phyloP scores from a whole-genome alignment of 306 rosid species.

The Medicago arabica region DNA sequence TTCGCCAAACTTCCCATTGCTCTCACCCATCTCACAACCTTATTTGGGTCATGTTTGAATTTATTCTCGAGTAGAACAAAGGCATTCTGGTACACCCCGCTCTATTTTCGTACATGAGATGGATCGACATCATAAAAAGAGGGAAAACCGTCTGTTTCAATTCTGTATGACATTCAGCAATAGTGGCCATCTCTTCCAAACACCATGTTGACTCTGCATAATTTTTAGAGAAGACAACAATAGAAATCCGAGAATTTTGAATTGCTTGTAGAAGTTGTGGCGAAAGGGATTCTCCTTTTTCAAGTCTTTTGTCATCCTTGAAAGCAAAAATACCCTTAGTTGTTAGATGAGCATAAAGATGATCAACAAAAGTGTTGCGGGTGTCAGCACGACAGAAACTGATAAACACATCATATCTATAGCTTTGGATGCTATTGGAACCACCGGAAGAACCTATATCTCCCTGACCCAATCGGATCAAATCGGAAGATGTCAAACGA shows the following conservation, averaged over 20 bases:
- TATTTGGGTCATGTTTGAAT: background rate
- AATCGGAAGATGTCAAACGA: background rate
- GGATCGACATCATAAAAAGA: no score
- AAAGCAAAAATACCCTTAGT: conserved; percentile 23
- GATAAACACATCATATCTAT: conserved; percentile 34
- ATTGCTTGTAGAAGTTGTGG: conserved; percentile 1
- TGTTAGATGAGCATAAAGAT: conserved; percentile 25
- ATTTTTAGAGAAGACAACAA: background rate
- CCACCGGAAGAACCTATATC: background rate
- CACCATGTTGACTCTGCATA: conserved; percentile 39
- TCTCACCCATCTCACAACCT: background rate
- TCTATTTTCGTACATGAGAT: no score
- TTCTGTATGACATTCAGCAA: background rate
- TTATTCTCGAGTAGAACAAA: background rate
- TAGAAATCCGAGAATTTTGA: background rate
- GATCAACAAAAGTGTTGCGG: conserved; percentile 27
- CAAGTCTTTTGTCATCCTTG: conserved; percentile 32
- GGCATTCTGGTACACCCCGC: no score
- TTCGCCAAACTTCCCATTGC: background rate
- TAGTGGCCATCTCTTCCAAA: conserved; percentile 36
- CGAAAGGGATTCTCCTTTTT: conserved; percentile 18
- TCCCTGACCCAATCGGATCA: background rate
- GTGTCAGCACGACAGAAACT: conserved; percentile 41
- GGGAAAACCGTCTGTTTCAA: background rate
- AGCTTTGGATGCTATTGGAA: background rate